These are phyloP conservation scores for Pseudocercospora fijiensis DNA, from an alignment of 2,329 filamentous ascomycete species.

Conservation along the genomic window DNA sequence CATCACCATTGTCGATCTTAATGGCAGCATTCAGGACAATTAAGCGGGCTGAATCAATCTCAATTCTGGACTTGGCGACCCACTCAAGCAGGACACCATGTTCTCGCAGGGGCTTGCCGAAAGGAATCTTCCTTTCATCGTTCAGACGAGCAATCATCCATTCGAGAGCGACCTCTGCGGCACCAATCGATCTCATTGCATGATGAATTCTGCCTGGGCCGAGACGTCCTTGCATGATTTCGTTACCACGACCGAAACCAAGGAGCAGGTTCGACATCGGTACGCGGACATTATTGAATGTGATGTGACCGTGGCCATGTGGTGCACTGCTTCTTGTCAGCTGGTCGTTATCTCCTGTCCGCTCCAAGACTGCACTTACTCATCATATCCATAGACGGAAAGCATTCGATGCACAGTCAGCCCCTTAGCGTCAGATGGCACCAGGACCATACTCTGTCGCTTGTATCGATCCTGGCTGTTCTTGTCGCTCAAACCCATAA, in stretches of 20 bases:
- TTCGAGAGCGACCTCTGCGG: conserved; percentile 84
- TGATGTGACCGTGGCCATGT: conserved; percentile 92
- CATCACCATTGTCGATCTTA: conserved; percentile 84
- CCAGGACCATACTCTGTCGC: conserved; percentile 90
- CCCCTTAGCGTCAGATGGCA: conserved; percentile 75
- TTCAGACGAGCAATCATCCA: conserved; percentile 95
- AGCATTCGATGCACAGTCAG: conserved; percentile 95
- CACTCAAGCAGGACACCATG: conserved; percentile 95
- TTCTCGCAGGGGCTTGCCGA: conserved; percentile 79
- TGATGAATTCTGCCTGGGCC: conserved; percentile 97
- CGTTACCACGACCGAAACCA: conserved; percentile 89
- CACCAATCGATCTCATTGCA: conserved; percentile 90
- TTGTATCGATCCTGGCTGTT: conserved; percentile 74
- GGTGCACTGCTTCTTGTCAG: conserved; percentile 58
- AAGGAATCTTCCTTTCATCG: conserved; percentile 84
- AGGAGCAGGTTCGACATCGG: conserved; percentile 80
- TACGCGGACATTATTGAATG: conserved; percentile 84
- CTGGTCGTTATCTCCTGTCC: background rate
- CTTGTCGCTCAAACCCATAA: conserved; percentile 90
- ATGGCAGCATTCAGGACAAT: conserved; percentile 91
- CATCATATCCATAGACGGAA: conserved; percentile 91
- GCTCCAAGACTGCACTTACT: conserved; percentile 43
- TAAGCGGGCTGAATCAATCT: conserved; percentile 87
- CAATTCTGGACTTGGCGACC: conserved; percentile 85
- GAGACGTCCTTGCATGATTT: conserved; percentile 95